Evolutionary conservation across 2,329 filamentous ascomycete species (phyloP).

Genomic region (Pestalotiopsis sp.): DNA sequence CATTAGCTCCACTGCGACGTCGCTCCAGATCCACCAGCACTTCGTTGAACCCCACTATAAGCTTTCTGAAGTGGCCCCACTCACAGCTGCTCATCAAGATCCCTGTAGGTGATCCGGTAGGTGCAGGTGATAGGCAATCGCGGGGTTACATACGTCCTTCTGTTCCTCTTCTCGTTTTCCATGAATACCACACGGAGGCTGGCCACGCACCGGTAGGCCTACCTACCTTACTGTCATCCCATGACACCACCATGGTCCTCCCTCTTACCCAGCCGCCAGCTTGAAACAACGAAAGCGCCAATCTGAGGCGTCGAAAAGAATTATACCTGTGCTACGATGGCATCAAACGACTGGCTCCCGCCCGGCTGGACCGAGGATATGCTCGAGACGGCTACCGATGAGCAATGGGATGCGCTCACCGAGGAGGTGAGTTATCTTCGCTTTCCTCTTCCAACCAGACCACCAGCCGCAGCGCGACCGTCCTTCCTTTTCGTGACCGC

Average conservation of each 20-base stretch:
- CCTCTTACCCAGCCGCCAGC: background rate
- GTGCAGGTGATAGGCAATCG: background rate
- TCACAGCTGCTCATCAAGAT: background rate
- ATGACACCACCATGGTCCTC: background rate
- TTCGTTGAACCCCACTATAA: background rate
- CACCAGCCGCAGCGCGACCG: background rate
- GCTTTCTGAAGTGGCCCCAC: background rate
- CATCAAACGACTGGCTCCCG: background rate
- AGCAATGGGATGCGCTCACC: background rate
- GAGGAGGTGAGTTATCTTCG: background rate
- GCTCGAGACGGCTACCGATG: background rate
- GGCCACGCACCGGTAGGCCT: background rate
- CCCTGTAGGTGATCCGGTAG: background rate
- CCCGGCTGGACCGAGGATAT: background rate
- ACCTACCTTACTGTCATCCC: background rate
- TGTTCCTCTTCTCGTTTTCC: background rate
- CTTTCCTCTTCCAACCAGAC: background rate
- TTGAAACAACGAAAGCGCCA: background rate
- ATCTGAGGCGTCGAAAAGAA: background rate
- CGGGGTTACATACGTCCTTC: background rate
- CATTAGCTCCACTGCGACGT: background rate
- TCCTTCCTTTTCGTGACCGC: background rate
- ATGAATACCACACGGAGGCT: background rate
- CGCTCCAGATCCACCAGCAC: background rate
- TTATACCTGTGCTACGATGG: background rate